phyloP scores from a whole-genome alignment of 306 rosid genomes.

The Cicer pinnatifidum region DNA sequence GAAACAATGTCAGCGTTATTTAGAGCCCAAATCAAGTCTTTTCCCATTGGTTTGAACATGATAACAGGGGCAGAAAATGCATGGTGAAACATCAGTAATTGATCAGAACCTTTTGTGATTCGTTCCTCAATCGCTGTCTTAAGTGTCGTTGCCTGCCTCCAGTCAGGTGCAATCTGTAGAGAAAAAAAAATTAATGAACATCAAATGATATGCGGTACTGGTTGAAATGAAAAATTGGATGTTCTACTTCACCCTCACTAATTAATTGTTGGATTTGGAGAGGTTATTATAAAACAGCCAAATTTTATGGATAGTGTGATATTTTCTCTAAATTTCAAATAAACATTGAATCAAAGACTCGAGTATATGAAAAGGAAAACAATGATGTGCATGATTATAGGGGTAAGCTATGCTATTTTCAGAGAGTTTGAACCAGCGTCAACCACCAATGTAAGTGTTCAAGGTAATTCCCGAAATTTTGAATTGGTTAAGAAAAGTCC shows the following conservation, averaged over 20 bases:
- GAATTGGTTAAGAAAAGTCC: not conserved
- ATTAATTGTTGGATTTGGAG: not conserved
- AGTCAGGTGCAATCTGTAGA: slow-evolving; percentile 87
- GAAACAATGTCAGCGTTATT: slow-evolving; percentile 38
- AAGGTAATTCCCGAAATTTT: slow-evolving; percentile 9
- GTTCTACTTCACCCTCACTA: slow-evolving; percentile 2
- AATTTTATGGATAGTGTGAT: not conserved
- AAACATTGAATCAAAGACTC: not conserved
- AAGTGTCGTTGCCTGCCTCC: slow-evolving; percentile 87
- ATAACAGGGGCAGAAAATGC: slow-evolving; percentile 8
- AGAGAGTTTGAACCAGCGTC: not conserved
- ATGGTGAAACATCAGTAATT: slow-evolving; percentile 6
- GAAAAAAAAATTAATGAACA: slow-evolving; percentile 27
- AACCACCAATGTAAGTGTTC: slow-evolving; percentile 19
- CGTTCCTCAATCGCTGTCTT: slow-evolving; percentile 63
- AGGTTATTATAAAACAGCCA: not conserved
- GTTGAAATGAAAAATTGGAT: not conserved
- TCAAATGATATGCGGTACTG: slow-evolving; percentile 15
- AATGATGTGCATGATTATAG: slow-evolving; percentile 6
- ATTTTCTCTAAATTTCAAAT: slow-evolving; percentile 11
- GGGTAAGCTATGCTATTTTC: not conserved
- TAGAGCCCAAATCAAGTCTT: slow-evolving; percentile 30
- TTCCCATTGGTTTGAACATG: not conserved
- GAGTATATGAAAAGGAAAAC: slow-evolving; percentile 8
- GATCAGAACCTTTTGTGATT: slow-evolving; percentile 73